These are phyloP conservation scores for Hortaea sp. DNA, from an alignment of 2,329 filamentous ascomycete species.

Conservation along the genomic window DNA sequence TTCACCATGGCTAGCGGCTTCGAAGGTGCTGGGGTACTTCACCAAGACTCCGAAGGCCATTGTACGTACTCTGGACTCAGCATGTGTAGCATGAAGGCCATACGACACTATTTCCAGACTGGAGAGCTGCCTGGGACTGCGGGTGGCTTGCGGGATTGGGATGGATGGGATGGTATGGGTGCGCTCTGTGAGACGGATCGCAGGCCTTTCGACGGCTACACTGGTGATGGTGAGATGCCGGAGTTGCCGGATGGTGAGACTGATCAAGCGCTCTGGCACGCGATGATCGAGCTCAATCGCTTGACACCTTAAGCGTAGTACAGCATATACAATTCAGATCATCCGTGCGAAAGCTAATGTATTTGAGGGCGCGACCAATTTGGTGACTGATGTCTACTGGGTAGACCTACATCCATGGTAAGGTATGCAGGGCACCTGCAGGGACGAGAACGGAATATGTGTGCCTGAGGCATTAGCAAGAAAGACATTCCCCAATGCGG, in stretches of 20 bases:
- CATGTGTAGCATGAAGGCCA: conserved; percentile 25
- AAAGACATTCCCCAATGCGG: too few relatives aligned
- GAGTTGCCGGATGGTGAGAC: conserved; percentile 9
- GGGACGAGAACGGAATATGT: too few relatives aligned
- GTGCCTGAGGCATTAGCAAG: too few relatives aligned
- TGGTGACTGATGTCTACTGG: too few relatives aligned
- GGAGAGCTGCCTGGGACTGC: conserved; percentile 27
- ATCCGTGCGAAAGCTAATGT: too few relatives aligned
- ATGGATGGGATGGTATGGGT: conserved; percentile 10
- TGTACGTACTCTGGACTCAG: conserved; percentile 23
- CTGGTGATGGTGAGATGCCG: conserved; percentile 4
- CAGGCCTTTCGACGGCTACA: conserved; percentile 11
- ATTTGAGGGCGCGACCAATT: too few relatives aligned
- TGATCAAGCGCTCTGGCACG: conserved; percentile 12
- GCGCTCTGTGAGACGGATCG: conserved; percentile 28
- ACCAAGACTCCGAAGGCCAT: conserved; percentile 32
- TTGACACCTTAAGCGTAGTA: conserved; percentile 5
- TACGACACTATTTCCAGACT: conserved; percentile 34
- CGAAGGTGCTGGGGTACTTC: conserved; percentile 31
- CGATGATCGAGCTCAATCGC: conserved; percentile 9
- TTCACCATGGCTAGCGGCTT: conserved; percentile 34
- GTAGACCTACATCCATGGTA: too few relatives aligned
- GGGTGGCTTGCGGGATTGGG: conserved; percentile 2
- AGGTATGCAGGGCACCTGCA: too few relatives aligned
- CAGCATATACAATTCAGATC: too few relatives aligned